Conservation (phyloP, 345 rosid genomes). For the Pseudoturritis turrita region DNA sequence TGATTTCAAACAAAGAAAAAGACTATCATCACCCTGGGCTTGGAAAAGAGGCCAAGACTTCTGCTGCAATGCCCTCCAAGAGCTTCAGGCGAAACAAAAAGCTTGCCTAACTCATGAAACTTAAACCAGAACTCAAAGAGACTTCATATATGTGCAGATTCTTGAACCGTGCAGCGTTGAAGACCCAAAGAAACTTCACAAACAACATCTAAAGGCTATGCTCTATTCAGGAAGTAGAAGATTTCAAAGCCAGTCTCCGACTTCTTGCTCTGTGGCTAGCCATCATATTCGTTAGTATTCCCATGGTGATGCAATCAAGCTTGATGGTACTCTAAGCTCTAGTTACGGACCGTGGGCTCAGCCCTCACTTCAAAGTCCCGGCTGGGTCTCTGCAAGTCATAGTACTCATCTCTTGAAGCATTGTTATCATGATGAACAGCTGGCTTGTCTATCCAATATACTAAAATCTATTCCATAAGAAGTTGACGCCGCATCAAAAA, state of each 20-base stretch:
- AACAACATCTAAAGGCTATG: slow-evolving; percentile 46
- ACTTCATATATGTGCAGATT: background rate
- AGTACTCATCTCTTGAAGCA: slow-evolving; percentile 16
- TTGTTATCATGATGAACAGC: slow-evolving; percentile 32
- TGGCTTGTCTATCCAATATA: slow-evolving; percentile 32
- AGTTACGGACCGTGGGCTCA: slow-evolving; percentile 38
- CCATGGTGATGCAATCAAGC: slow-evolving; percentile 32
- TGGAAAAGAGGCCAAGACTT: background rate
- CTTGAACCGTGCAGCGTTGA: slow-evolving; percentile 33
- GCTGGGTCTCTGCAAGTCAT: slow-evolving; percentile 43
- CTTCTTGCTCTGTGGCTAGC: slow-evolving; percentile 41
- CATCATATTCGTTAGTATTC: slow-evolving; percentile 30
- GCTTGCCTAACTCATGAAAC: background rate
- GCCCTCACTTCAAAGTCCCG: slow-evolving; percentile 45
- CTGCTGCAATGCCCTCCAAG: slow-evolving; percentile 13
- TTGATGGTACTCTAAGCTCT: slow-evolving; percentile 49
- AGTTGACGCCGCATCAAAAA: slow-evolving; percentile 33
- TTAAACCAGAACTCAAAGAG: background rate
- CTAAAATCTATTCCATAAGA: slow-evolving; percentile 25
- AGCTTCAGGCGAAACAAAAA: slow-evolving; percentile 33
- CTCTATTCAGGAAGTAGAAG: slow-evolving; percentile 52
- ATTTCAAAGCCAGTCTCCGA: slow-evolving; percentile 44
- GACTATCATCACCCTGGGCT: slow-evolving; percentile 31
- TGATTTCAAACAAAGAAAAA: slow-evolving; percentile 24
- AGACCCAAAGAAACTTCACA: slow-evolving; percentile 30